These are phyloP conservation scores for Amanita pallidorosea DNA, from an alignment of 768 basidiomycete genomes.

Conservation along the genomic window DNA sequence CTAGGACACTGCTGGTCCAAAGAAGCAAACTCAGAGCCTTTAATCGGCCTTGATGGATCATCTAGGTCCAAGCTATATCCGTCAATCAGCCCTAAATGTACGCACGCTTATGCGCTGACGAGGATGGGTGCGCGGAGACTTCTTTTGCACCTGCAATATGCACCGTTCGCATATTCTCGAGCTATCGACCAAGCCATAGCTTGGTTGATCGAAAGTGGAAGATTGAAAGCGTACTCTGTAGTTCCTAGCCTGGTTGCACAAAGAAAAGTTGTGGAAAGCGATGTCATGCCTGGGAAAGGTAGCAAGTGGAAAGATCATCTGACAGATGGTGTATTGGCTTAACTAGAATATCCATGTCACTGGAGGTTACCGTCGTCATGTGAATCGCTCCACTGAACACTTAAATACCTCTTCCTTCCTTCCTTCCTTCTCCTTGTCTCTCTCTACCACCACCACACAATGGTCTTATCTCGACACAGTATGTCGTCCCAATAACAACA, in stretches of 20 bases:
- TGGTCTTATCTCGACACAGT: conserved; percentile 7
- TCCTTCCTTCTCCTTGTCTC: background rate
- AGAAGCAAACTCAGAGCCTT: conserved; percentile 37
- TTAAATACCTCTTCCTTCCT: background rate
- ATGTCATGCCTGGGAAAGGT: conserved; percentile 41
- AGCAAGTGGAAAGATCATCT: conserved; percentile 47
- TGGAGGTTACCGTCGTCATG: background rate
- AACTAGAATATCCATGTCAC: background rate
- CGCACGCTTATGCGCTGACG: conserved; percentile 63
- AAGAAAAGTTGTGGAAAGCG: conserved; percentile 45
- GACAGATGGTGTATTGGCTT: conserved; percentile 32
- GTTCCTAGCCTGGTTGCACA: conserved; percentile 63
- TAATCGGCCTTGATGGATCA: conserved; percentile 10
- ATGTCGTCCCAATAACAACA: background rate
- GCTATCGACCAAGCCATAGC: conserved; percentile 66
- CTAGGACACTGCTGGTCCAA: conserved; percentile 76
- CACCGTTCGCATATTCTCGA: conserved; percentile 67
- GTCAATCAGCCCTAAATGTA: conserved; percentile 56
- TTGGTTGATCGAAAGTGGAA: conserved; percentile 50
- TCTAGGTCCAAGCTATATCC: conserved; percentile 34
- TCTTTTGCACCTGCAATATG: conserved; percentile 43
- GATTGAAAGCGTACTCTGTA: conserved; percentile 50
- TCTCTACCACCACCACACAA: background rate
- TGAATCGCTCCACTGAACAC: background rate
- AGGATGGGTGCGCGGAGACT: conserved; percentile 49